A percentile compares a stretch with the other conserved stretches of the same genome.
Conservation (phyloP, 345 rosid species). For the Corchorus capsularis region DNA sequence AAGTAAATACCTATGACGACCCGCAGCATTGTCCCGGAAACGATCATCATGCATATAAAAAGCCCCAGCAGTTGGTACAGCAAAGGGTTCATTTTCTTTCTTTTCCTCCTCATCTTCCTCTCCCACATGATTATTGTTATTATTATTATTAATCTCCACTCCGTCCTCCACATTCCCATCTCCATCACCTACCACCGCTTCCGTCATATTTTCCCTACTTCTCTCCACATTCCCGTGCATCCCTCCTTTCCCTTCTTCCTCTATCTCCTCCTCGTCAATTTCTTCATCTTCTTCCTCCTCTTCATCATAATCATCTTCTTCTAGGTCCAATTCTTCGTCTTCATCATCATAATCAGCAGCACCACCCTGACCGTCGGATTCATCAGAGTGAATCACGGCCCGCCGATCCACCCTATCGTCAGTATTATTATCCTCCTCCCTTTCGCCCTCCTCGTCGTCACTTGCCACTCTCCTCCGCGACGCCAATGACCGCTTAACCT, state of each 20-base stretch:
- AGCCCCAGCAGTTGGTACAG: conserved; percentile 96
- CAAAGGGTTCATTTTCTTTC: conserved; percentile 79
- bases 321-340: conserved; percentile 31
- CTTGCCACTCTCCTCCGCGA: conserved; percentile 80
- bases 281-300: conserved; percentile 45
- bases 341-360: conserved; percentile 65
- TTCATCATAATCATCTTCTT: conserved; percentile 44
- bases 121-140: conserved; percentile 29
- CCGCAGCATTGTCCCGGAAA: conserved; percentile 64
- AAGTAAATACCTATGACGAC: conserved; percentile 57
- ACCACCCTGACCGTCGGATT: conserved; percentile 69
- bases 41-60: conserved; percentile 99
- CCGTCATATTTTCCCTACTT: conserved; percentile 14
- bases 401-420: conserved; percentile 38
- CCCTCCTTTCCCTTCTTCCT: conserved; percentile 15
- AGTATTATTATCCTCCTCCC: conserved; percentile 27
- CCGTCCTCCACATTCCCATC: conserved; percentile 31
- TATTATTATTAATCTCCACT: conserved; percentile 23
- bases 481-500: conserved; percentile 60
- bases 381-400: conserved; percentile 55
- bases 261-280: conserved; percentile 31
- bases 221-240: conserved; percentile 33
- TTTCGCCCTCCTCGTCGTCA: conserved; percentile 78
- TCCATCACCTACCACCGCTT: conserved; percentile 24
- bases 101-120: conserved; percentile 53